phyloP scores from a whole-genome alignment of 352 stramenopile species.

The Globisporangium cederbergense region DNA sequence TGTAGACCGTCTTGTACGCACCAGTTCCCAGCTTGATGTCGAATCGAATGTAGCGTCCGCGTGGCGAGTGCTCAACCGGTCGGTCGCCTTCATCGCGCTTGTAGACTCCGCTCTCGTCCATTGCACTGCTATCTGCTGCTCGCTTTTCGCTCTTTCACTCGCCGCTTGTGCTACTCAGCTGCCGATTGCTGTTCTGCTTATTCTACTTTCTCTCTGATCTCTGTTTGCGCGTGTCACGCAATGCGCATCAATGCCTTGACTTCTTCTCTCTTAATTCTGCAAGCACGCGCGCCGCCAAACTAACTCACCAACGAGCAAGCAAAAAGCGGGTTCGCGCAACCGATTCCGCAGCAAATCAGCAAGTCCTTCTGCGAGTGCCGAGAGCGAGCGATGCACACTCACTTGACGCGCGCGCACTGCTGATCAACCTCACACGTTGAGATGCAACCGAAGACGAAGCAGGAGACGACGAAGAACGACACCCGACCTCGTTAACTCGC shows the following conservation, averaged over 20 bases:
- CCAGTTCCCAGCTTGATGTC: slow-evolving; percentile 79
- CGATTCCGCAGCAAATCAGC: not conserved
- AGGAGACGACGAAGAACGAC: not conserved
- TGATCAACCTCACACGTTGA: too few relatives aligned
- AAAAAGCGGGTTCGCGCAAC: not conserved
- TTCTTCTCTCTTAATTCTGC: not conserved
- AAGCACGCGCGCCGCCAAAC: slow-evolving; percentile 1
- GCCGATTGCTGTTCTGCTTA: not conserved
- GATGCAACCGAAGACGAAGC: too few relatives aligned
- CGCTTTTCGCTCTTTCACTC: not conserved
- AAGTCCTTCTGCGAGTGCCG: not conserved
- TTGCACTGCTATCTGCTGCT: slow-evolving; percentile 17
- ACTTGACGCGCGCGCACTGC: not conserved
- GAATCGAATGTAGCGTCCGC: slow-evolving; percentile 85
- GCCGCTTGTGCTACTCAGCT: not conserved
- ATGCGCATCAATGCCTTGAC: slow-evolving; percentile 13
- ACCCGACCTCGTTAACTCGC: not conserved
- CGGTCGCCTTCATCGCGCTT: slow-evolving; percentile 71
- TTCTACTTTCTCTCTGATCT: not conserved
- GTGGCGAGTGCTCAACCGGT: slow-evolving; percentile 71
- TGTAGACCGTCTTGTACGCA: slow-evolving; percentile 91
- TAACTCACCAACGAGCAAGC: not conserved
- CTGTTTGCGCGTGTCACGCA: slow-evolving; percentile 4
- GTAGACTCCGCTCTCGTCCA: slow-evolving; percentile 73
- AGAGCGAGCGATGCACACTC: not conserved